These are phyloP conservation scores for Ophiostoma tasmaniense DNA, from an alignment of 2,329 filamentous ascomycete genomes.

Conservation along the genomic window DNA sequence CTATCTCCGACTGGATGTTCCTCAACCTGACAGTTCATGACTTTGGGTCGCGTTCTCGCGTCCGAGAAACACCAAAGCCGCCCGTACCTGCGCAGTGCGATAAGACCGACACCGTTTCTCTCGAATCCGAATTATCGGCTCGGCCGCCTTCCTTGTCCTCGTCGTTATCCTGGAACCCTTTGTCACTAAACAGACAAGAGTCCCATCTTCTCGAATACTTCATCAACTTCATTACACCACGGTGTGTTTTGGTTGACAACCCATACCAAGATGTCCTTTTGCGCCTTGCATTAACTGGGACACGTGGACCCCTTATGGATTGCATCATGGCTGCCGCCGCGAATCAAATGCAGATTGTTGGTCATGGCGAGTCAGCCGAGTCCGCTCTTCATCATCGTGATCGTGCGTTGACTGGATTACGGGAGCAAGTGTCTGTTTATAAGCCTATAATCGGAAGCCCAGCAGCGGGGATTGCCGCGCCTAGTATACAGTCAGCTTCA, in stretches of 20 bases:
- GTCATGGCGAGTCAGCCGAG: conserved; percentile 9
- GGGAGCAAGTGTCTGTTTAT: background rate
- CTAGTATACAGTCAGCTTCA: background rate
- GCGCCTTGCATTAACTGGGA: background rate
- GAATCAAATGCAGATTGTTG: conserved; percentile 20
- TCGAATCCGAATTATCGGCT: background rate
- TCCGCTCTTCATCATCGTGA: background rate
- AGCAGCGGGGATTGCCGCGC: background rate
- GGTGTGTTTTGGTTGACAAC: background rate
- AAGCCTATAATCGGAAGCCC: background rate
- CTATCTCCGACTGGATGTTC: background rate
- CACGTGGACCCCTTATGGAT: conserved; percentile 21
- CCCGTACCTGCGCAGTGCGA: too few species aligned
- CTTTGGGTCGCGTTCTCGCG: background rate
- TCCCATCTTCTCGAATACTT: background rate
- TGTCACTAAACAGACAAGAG: background rate
- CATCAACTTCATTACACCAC: background rate
- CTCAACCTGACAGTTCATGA: background rate
- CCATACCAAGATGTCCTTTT: background rate
- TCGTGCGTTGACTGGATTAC: background rate
- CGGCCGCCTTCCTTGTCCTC: background rate
- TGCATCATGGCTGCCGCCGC: conserved; percentile 26
- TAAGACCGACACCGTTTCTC: too few species aligned
- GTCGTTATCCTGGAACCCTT: background rate
- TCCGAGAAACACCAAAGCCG: background rate